Conservation (phyloP, 306 rosid species). For the Potentilla sterilis region DNA sequence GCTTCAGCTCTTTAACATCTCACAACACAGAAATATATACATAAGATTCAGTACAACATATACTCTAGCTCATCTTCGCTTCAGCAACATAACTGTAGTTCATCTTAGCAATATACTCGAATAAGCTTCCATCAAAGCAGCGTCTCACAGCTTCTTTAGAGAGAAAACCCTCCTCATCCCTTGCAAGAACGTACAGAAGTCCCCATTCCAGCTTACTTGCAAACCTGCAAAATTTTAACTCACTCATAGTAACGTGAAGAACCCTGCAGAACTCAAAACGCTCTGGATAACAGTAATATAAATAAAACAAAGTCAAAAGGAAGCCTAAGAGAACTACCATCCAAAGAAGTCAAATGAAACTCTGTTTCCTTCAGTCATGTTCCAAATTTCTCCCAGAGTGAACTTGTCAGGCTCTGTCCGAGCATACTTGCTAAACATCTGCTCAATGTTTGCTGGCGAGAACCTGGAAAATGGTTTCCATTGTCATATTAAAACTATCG, state of each 20-base stretch:
- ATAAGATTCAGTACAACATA: neutral
- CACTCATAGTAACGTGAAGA: neutral
- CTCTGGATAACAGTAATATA: neutral
- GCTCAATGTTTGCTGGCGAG: conserved; percentile 59
- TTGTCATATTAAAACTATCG: neutral
- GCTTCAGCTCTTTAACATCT: conserved; percentile 5
- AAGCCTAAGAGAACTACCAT: conserved; percentile 36
- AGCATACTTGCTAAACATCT: conserved; percentile 74
- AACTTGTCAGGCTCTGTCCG: conserved; percentile 60
- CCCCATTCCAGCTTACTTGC: conserved; percentile 74
- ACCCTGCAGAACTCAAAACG: neutral
- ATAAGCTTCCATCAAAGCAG: conserved; percentile 75
- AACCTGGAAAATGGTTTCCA: conserved; percentile 34
- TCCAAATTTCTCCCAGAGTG: conserved; percentile 64
- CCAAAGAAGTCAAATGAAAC: conserved; percentile 62
- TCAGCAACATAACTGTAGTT: conserved; percentile 10
- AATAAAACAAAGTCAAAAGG: neutral
- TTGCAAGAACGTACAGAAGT: conserved; percentile 56
- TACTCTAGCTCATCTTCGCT: conserved; percentile 43
- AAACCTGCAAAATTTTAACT: conserved; percentile 36
- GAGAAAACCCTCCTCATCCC: conserved; percentile 65
- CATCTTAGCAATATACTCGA: conserved; percentile 75
- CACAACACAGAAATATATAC: neutral
- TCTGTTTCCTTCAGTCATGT: conserved; percentile 73
- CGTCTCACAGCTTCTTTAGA: conserved; percentile 80